Evolutionary conservation across 805 yeast genomes (phyloP), one percentile per base, ranked within the genome.

Genomic region (Suhomyces tanzawaensis): DNA sequence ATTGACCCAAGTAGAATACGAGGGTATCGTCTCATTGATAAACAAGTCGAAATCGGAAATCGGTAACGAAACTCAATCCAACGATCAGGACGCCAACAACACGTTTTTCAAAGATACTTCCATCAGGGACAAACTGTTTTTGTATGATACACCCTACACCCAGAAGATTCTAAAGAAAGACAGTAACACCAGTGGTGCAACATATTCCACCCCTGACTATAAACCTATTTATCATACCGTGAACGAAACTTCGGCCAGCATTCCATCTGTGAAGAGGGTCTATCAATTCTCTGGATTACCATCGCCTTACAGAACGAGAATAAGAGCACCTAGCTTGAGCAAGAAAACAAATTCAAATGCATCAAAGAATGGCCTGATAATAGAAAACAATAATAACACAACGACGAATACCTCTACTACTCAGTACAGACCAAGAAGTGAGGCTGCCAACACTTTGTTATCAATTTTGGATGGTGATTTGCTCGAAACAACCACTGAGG

Each of bases 1-100:
- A 4, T 66, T 87, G 44, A 69, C 81, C 11, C 87, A 81, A 17
- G 69, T 85, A 29, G 95, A 87, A 56, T 74, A 81, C 51, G 91
- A 83, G 58, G 95, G 95, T n/a, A 91, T 86, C 1, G 55, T 81
- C 44, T 76, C 89, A 4, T 59, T 85, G n/a, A 48, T 66, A 34
- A 51, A 58, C 19, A 24, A 29, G 19, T 31, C 40, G 3, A 36
- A 33, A 29, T 13, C 36, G 2, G 27, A 29, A 11, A 24, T 37
- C 1, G 33, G 32, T 26, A 19, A 29, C 19, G 32, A 37, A 22
- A 17, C 28, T 8, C 11, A 31, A 26, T 3, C 14, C 15, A 17
- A 21, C 15, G 7, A 7, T 24, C 36, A 3, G 26, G 41, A 19
- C n/a, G 18, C 13, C 8, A 21, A 32, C 22, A 19, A 14, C 21